Evolutionary conservation across 2,329 filamentous ascomycete species (phyloP).

Genomic region (Trichothecium sympodiale): DNA sequence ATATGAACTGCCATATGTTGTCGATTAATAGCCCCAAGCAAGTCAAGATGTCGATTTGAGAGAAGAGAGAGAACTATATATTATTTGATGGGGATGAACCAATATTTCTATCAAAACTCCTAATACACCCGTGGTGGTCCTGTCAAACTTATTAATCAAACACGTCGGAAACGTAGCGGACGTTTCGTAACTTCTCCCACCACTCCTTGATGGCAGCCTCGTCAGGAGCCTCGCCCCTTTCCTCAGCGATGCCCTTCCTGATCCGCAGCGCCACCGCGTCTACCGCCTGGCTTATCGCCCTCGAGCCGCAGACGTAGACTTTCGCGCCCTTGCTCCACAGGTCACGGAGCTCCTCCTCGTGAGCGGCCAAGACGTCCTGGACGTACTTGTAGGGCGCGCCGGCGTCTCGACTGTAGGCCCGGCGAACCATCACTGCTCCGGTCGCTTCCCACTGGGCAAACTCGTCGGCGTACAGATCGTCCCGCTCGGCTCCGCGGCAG

Average conservation of each 20-base stretch:
- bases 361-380: constrained; percentile 29
- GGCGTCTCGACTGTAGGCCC: constrained; percentile 37
- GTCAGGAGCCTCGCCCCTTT: constrained; percentile 4
- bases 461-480: constrained; percentile 50
- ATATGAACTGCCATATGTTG: no score
- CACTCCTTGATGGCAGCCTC: constrained; percentile 27
- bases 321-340: constrained; percentile 36
- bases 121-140: no score
- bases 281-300: constrained; percentile 35
- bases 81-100: no score
- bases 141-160: constrained; percentile 41
- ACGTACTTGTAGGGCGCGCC: constrained; percentile 37
- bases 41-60: no score
- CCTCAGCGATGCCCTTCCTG: constrained; percentile 18
- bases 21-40: no score
- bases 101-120: no score
- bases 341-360: constrained; percentile 21
- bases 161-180: constrained; percentile 44
- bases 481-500: constrained; percentile 41
- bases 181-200: constrained; percentile 36
- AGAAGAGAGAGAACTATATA: no score
- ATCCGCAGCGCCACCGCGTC: constrained; percentile 20
- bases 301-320: constrained; percentile 55
- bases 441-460: constrained; percentile 46
- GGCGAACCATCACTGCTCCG: constrained; percentile 50